Percentiles rank a stretch among this genome's conserved stretches.
Evolutionary conservation across 2,329 filamentous ascomycete species (phyloP).

Genomic region (Leptographium flavum): DNA sequence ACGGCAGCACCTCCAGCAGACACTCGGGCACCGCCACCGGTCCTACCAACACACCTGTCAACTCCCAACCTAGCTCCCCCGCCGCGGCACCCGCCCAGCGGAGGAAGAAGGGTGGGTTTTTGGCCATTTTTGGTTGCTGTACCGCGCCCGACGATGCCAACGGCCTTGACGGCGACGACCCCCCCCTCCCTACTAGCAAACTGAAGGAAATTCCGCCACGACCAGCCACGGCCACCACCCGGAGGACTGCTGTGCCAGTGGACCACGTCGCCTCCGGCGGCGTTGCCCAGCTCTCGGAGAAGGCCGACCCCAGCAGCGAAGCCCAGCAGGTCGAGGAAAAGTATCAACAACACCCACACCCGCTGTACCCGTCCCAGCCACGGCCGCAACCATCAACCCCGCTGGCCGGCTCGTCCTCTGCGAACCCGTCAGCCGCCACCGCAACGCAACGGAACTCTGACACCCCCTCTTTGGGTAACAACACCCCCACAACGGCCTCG

Average conservation of each 20-base stretch:
- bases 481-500: conserved; percentile 16
- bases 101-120: conserved; percentile 35
- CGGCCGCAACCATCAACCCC: conserved; percentile 9
- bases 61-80: conserved; percentile 38
- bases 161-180: conserved; percentile 35
- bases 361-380: background rate
- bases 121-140: conserved; percentile 54
- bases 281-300: conserved; percentile 32
- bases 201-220: conserved; percentile 40
- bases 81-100: conserved; percentile 28
- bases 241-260: conserved; percentile 36
- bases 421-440: conserved; percentile 20
- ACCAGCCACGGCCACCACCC: conserved; percentile 39
- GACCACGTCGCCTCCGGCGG: conserved; percentile 29
- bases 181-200: conserved; percentile 39
- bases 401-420: conserved; percentile 7
- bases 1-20: conserved; percentile 55
- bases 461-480: conserved; percentile 29
- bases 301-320: conserved; percentile 23
- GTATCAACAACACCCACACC: conserved; percentile 1
- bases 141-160: conserved; percentile 46
- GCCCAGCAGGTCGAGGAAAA: conserved; percentile 8
- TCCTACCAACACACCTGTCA: conserved; percentile 31
- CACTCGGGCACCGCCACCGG: conserved; percentile 40
- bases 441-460: conserved; percentile 33